Conservation (phyloP, 352 stramenopile genomes). For the Pythium apleroticum region DNA sequence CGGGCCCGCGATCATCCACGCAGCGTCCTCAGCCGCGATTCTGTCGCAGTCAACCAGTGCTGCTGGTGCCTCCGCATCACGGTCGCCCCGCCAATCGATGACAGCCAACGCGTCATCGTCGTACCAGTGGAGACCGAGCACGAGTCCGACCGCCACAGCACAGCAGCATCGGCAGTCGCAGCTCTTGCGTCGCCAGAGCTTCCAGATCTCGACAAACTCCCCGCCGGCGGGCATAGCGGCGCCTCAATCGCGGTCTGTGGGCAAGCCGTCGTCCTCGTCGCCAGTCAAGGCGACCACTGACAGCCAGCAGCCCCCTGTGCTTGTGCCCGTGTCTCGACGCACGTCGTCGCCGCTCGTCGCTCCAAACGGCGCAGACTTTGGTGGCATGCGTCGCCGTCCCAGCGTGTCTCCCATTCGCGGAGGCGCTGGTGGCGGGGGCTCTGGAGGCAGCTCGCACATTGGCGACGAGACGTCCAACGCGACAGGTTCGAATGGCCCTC, state of each 20-base stretch:
- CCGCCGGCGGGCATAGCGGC: background rate
- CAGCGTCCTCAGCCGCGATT: constrained; percentile 6
- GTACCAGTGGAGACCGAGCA: background rate
- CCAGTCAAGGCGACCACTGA: background rate
- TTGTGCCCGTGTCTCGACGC: constrained; percentile 57
- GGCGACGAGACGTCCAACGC: background rate
- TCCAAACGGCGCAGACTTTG: constrained; percentile 30
- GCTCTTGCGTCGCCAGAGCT: constrained; percentile 11
- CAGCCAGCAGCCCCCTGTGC: constrained; percentile 33
- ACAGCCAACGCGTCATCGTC: constrained; percentile 1
- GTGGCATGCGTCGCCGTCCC: constrained; percentile 39
- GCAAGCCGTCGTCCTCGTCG: constrained; percentile 17
- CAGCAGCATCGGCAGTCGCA: background rate
- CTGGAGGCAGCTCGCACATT: background rate
- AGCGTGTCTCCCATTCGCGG: constrained; percentile 54
- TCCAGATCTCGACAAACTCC: constrained; percentile 5
- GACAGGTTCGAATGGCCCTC: background rate
- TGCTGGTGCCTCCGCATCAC: background rate
- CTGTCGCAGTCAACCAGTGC: background rate
- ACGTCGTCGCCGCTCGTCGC: constrained; percentile 54
- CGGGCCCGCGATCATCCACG: constrained; percentile 18
- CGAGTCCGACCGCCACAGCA: background rate
- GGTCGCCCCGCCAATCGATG: background rate
- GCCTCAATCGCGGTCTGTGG: background rate
- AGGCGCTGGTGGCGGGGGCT: background rate